A percentile compares a stretch with the other conserved stretches of the same genome.
Conservation (phyloP, 257 asterid species). For the Solanum appendiculatum region DNA sequence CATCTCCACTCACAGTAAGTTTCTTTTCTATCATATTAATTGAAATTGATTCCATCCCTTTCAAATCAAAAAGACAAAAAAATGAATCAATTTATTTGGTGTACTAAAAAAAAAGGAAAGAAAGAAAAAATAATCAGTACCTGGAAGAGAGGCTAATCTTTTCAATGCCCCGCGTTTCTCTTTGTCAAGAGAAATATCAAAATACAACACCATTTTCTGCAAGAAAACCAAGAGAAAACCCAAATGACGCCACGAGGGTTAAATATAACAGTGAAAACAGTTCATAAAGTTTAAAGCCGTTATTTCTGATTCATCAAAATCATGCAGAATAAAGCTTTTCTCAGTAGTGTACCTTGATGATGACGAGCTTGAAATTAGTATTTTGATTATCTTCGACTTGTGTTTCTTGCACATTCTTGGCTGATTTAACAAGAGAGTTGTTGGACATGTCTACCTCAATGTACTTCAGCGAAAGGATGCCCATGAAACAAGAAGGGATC, state of each 20-base stretch:
- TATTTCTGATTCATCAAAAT: too few relatives aligned
- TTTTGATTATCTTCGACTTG: background rate
- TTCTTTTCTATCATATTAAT: background rate
- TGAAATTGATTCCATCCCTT: background rate
- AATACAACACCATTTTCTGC: background rate
- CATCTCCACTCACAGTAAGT: background rate
- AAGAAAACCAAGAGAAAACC: too few relatives aligned
- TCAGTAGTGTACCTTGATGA: background rate
- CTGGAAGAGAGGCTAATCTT: too few relatives aligned
- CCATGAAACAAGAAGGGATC: too few relatives aligned
- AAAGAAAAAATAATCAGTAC: too few relatives aligned
- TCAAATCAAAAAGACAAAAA: background rate
- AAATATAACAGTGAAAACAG: background rate
- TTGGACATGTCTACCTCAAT: background rate
- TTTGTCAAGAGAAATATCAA: too few relatives aligned
- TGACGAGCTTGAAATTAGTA: background rate
- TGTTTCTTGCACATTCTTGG: background rate
- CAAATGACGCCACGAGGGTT: background rate
- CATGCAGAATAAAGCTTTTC: too few relatives aligned
- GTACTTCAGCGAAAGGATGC: background rate
- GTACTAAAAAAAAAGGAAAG: background rate
- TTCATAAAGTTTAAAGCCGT: background rate
- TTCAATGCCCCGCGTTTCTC: too few relatives aligned
- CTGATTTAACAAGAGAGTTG: background rate
- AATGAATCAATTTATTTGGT: background rate